These are phyloP conservation scores for Dioscorea alata DNA, from an alignment of 106 monocot species.

Conservation along the genomic window DNA sequence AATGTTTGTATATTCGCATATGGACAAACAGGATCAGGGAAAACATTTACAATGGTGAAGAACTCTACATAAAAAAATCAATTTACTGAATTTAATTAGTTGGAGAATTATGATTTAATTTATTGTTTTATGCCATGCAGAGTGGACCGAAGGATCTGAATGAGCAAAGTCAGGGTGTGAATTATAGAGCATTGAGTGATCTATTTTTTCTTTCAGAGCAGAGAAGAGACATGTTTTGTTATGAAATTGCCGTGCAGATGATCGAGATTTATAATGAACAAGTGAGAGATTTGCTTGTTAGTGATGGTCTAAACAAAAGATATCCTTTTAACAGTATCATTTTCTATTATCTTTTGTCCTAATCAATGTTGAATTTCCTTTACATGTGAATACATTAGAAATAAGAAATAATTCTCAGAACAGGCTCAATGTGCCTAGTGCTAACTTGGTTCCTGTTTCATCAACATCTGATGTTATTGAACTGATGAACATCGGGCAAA, in stretches of 20 bases:
- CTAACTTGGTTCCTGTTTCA: slow-evolving; percentile 68
- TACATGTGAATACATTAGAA: slow-evolving; percentile 69
- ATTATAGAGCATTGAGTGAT: slow-evolving; percentile 84
- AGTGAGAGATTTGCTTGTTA: slow-evolving; percentile 92
- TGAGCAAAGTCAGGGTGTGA: slow-evolving; percentile 70
- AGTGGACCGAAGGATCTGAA: slow-evolving; percentile 72
- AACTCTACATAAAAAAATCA: neutral
- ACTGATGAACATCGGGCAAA: slow-evolving; percentile 83
- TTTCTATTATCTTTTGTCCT: neutral
- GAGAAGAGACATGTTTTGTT: slow-evolving; percentile 62
- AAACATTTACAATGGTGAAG: slow-evolving; percentile 90
- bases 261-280: slow-evolving; percentile 99
- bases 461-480: slow-evolving; percentile 81
- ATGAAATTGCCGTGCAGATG: slow-evolving; percentile 95
- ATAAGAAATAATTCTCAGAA: slow-evolving; percentile 83
- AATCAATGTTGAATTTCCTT: slow-evolving; percentile 30
- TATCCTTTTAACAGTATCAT: slow-evolving; percentile 47
- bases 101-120: neutral
- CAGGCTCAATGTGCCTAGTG: slow-evolving; percentile 82
- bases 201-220: slow-evolving; percentile 78
- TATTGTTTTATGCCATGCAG: slow-evolving; percentile 25
- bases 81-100: too few species aligned
- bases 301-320: slow-evolving; percentile 73
- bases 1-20: slow-evolving; percentile 98
- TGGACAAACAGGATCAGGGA: slow-evolving; percentile 98